Percentiles rank a stretch among this genome's conserved stretches.
These are phyloP conservation scores for Firmiana major DNA, from an alignment of 345 rosid genomes.

Conservation along the genomic window DNA sequence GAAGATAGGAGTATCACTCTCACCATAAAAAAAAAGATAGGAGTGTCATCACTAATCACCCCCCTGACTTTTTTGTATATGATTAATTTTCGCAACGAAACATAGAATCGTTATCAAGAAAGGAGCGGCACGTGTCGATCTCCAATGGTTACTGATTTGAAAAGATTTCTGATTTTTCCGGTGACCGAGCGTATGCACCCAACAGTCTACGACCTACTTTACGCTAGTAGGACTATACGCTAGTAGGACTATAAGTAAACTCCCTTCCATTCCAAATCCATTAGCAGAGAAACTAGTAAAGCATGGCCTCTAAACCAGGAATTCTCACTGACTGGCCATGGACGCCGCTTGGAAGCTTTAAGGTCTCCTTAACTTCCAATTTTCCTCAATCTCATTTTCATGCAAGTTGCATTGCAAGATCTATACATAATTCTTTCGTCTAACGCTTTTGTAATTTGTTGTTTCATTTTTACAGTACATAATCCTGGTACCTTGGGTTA, in stretches of 20 bases:
- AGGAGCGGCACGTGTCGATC: neutral
- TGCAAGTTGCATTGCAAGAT: neutral
- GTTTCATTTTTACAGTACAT: slow-evolving; percentile 32
- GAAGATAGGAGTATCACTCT: too few species aligned
- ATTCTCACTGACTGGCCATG: slow-evolving; percentile 65
- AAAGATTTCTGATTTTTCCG: too few species aligned
- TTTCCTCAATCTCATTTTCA: neutral
- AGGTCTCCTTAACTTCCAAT: slow-evolving; percentile 24
- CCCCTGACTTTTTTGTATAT: too few species aligned
- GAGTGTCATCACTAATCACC: too few species aligned
- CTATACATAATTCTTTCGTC: neutral
- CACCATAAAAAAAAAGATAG: too few species aligned
- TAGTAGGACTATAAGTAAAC: too few species aligned
- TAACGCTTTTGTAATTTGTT: neutral
- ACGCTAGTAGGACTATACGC: too few species aligned
- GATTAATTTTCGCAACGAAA: neutral
- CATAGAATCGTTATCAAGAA: neutral
- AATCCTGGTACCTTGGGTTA: slow-evolving; percentile 42
- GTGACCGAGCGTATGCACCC: neutral
- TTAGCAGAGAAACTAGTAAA: neutral
- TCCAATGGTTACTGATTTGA: too few species aligned
- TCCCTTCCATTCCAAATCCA: neutral
- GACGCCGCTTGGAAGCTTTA: slow-evolving; percentile 49
- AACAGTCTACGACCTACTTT: too few species aligned
- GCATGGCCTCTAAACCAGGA: slow-evolving; percentile 59